A percentile compares a stretch with the other conserved stretches of the same genome.
Evolutionary conservation across 805 yeast species (phyloP).

Genomic region (Maudiozyma barnettii): DNA sequence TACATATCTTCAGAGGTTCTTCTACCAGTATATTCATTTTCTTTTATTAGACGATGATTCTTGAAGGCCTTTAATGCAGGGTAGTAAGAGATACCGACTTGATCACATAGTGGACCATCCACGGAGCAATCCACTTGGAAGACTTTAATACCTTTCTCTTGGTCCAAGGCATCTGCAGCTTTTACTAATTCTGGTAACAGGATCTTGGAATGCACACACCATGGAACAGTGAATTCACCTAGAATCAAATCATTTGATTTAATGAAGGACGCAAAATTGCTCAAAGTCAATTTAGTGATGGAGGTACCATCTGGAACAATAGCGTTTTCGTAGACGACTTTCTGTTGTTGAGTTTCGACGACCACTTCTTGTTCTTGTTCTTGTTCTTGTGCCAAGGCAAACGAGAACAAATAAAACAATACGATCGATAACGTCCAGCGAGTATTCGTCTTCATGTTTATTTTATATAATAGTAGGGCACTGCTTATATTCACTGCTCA

Average conservation of each 20-base stretch:
- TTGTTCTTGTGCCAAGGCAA: background rate
- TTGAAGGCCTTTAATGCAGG: slow-evolving; percentile 74
- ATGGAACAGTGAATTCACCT: slow-evolving; percentile 86
- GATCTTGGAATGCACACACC: slow-evolving; percentile 94
- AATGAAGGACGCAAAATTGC: slow-evolving; percentile 56
- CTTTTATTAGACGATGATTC: slow-evolving; percentile 34
- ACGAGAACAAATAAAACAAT: background rate
- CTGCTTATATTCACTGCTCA: no score
- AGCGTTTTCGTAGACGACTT: slow-evolving; percentile 39
- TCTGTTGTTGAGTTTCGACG: background rate
- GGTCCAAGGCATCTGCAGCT: slow-evolving; percentile 67
- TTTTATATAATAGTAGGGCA: no score
- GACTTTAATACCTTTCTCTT: slow-evolving; percentile 50
- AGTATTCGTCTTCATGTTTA: no score
- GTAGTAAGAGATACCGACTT: slow-evolving; percentile 63
- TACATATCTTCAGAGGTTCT: slow-evolving; percentile 71
- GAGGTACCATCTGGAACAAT: slow-evolving; percentile 72
- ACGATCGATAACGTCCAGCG: background rate
- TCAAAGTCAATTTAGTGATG: slow-evolving; percentile 65
- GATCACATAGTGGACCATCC: slow-evolving; percentile 57
- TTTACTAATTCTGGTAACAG: slow-evolving; percentile 65
- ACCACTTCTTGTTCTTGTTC: background rate
- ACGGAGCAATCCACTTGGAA: slow-evolving; percentile 81
- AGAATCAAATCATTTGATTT: slow-evolving; percentile 64
- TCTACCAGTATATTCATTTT: slow-evolving; percentile 67